Conservation (phyloP, 345 rosid species). For the Carallia pectinifolia region DNA sequence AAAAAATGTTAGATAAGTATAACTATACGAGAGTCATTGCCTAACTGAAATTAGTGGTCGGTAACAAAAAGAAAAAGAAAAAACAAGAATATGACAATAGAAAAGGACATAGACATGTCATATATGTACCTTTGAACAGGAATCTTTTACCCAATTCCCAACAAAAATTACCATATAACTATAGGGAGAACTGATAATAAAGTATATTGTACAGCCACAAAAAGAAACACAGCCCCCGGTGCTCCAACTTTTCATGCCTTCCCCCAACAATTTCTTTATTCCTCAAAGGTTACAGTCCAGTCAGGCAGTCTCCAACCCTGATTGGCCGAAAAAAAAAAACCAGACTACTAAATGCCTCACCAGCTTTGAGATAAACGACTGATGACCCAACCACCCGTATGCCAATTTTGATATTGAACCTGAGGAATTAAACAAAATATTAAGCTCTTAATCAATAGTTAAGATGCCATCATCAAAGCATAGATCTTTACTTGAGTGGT, state of each 20-base stretch:
- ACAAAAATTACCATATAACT: constrained; percentile 16
- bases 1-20: neutral
- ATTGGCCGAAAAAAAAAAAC: no score
- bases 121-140: constrained; percentile 18
- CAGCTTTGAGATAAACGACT: neutral
- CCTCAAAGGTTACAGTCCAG: constrained; percentile 6
- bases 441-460: neutral
- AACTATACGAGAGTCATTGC: neutral
- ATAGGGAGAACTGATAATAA: constrained; percentile 8
- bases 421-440: neutral
- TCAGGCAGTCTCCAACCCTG: constrained; percentile 13
- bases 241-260: constrained; percentile 33
- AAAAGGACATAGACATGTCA: constrained; percentile 8
- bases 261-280: constrained; percentile 8
- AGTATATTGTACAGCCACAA: neutral
- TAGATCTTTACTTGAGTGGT: neutral
- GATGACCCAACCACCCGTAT: constrained; percentile 2
- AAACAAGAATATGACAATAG: neutral
- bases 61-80: neutral
- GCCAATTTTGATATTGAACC: neutral
- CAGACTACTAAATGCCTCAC: neutral
- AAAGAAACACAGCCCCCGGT: constrained; percentile 10
- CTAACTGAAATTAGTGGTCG: neutral
- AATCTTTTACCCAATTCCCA: constrained; percentile 41
- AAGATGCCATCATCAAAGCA: neutral